Evolutionary conservation across 305 asterid species (phyloP), one percentile per base, ranked within the genome.

Genomic region (Fraxinus xanthoxyloides): DNA sequence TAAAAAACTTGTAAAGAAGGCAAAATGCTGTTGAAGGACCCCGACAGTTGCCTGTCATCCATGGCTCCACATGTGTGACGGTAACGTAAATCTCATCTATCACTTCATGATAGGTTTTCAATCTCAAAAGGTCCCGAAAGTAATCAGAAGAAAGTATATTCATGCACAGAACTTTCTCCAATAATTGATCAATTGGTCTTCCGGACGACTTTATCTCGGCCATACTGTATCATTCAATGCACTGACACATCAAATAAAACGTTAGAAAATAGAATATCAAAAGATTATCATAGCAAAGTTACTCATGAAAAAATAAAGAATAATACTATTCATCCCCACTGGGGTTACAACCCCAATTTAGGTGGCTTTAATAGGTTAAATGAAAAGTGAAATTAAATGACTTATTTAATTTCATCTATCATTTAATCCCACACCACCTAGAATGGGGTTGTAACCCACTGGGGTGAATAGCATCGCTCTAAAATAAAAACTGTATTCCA

Each of bases 1-100:
- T 91, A 87, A 93, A 95, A 86, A 95, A 91, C 87, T 94, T 95
- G 89, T 94, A 94, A 19, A 95, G 92, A 80, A 95, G 97, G 91
- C 98, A 93, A 88, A 89, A 91, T 26, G 99, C 96, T 38, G 99
- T 95, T 80, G 98, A 95, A 23, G 99, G 99, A 78, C 99, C 99
- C 72, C 99, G 93, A 80, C 98, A 95, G 87, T 95, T 95, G 19
- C 99, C 98, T 75, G 98, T 94, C 99, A 95, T 95, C 99, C 97
- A 95, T 72, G 99, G 99, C 90, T 95, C 99, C 78, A 94, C 97
- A 74, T 94, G 98, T 32, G 96, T 95, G 56, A 95, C 98, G 77
- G 97, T 94, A 83, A 90, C 91, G 86, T 94, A 95, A 82, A 95
- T 92, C 89, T 95, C 99, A 84, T 95, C 99, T 78, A 95, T 91